Evolutionary conservation across 2,329 filamentous ascomycete species (phyloP).

Genomic region (Aureobasidium melanogenum): DNA sequence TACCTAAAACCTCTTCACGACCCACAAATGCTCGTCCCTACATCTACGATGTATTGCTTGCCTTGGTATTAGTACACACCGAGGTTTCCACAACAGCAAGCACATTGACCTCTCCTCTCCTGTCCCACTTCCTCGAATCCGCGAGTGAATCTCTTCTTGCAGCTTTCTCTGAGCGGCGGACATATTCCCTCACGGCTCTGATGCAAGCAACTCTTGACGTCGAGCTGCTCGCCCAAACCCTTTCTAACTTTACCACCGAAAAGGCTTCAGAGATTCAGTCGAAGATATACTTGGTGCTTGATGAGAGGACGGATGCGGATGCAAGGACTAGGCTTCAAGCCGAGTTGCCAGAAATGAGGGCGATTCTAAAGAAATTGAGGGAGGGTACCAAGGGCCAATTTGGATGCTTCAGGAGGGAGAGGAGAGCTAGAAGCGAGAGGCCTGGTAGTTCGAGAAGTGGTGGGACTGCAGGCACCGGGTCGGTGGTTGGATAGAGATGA

Average conservation of each 20-base stretch:
- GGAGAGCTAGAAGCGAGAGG: conserved; percentile 13
- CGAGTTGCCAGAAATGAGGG: conserved; percentile 83
- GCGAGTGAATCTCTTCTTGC: conserved; percentile 71
- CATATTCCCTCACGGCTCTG: conserved; percentile 68
- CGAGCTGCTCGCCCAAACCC: conserved; percentile 90
- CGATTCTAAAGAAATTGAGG: conserved; percentile 71
- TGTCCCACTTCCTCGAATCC: conserved; percentile 80
- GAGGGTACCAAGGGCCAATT: conserved; percentile 81
- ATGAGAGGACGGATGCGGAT: conserved; percentile 80
- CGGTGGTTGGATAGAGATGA: neutral
- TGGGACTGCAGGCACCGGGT: neutral
- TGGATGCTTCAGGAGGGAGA: conserved; percentile 25
- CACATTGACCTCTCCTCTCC: conserved; percentile 67
- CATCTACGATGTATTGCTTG: conserved; percentile 77
- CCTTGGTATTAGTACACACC: conserved; percentile 82
- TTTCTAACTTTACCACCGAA: conserved; percentile 82
- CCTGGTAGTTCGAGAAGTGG: conserved; percentile 5
- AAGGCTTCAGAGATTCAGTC: conserved; percentile 72
- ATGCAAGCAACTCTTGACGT: conserved; percentile 98
- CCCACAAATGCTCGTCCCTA: conserved; percentile 77
- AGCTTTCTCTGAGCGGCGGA: conserved; percentile 55
- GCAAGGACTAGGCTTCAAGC: conserved; percentile 71
- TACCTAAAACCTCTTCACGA: conserved; percentile 39
- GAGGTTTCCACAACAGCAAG: conserved; percentile 48
- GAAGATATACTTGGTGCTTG: conserved; percentile 85